These are phyloP conservation scores for Plantago major DNA, from an alignment of 257 asterid species.

Conservation along the genomic window DNA sequence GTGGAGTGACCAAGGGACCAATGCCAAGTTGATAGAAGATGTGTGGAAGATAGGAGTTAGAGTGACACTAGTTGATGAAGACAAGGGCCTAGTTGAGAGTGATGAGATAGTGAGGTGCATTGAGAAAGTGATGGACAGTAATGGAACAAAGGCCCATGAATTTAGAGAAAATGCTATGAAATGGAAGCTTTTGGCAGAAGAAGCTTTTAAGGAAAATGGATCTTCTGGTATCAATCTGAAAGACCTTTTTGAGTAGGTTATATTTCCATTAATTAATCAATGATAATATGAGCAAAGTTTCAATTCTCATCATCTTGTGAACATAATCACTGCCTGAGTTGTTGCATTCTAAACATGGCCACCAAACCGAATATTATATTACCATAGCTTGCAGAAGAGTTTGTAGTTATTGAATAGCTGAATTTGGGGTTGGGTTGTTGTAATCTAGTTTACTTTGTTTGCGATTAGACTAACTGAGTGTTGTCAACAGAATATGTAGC, in stretches of 20 bases:
- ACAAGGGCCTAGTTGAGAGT: slow-evolving; percentile 33
- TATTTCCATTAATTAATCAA: slow-evolving; percentile 10
- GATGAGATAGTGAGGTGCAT: slow-evolving; percentile 48
- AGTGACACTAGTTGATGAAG: slow-evolving; percentile 22
- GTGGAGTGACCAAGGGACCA: slow-evolving; percentile 52
- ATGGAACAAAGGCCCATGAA: slow-evolving; percentile 28
- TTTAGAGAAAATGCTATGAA: slow-evolving; percentile 29
- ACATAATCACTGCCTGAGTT: no score
- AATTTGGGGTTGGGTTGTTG: no score
- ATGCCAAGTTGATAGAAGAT: slow-evolving; percentile 51
- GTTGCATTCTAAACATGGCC: not conserved
- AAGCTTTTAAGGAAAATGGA: slow-evolving; percentile 39
- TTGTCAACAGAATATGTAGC: no score
- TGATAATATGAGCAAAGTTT: no score
- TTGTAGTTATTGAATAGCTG: slow-evolving; percentile 1
- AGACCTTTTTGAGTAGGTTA: slow-evolving; percentile 1
- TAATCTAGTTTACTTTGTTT: no score
- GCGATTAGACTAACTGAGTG: no score
- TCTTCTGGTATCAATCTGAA: slow-evolving; percentile 36
- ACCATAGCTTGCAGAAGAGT: slow-evolving; percentile 17
- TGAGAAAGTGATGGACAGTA: slow-evolving; percentile 39
- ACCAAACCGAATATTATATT: no score
- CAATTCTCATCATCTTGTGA: no score
- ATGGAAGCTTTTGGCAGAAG: slow-evolving; percentile 36
- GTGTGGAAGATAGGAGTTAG: slow-evolving; percentile 51